Conservation (phyloP, 768 basidiomycete species). For the Kwoniella botswanensis region DNA sequence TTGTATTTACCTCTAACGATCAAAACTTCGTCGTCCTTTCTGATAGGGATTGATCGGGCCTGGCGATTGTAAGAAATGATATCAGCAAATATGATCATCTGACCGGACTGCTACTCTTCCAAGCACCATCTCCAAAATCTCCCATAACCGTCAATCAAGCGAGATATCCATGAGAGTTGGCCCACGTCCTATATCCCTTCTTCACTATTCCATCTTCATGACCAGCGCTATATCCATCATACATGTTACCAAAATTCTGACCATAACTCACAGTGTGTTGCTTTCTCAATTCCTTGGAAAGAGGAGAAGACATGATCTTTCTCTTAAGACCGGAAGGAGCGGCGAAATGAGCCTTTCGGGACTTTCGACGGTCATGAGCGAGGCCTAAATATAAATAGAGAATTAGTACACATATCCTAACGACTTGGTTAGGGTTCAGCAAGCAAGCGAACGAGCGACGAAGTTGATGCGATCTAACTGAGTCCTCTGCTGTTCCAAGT, state of each 20-base stretch:
- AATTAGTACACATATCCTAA: background rate
- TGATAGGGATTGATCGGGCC: conserved; percentile 89
- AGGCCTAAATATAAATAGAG: conserved; percentile 39
- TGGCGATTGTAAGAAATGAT: conserved; percentile 53
- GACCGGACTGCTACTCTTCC: background rate
- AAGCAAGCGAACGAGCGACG: background rate
- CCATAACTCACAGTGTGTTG: conserved; percentile 79
- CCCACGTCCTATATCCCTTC: background rate
- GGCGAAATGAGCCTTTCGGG: conserved; percentile 95
- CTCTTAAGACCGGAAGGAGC: conserved; percentile 94
- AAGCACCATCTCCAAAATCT: too few species aligned
- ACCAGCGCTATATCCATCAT: background rate
- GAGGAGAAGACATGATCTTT: conserved; percentile 95
- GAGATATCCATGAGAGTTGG: too few species aligned
- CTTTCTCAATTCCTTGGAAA: conserved; percentile 89
- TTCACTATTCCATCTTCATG: background rate
- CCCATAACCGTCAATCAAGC: too few species aligned
- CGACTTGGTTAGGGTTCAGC: conserved; percentile 10
- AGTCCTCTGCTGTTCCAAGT: too few species aligned
- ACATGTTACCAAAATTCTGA: too few species aligned
- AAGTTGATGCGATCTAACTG: too few species aligned
- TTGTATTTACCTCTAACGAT: conserved; percentile 98
- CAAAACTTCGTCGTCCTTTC: conserved; percentile 97
- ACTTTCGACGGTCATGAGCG: conserved; percentile 77
- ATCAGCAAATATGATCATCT: conserved; percentile 1